Conservation (phyloP, 2,329 filamentous ascomycete species). For the Lomentospora prolificans region DNA sequence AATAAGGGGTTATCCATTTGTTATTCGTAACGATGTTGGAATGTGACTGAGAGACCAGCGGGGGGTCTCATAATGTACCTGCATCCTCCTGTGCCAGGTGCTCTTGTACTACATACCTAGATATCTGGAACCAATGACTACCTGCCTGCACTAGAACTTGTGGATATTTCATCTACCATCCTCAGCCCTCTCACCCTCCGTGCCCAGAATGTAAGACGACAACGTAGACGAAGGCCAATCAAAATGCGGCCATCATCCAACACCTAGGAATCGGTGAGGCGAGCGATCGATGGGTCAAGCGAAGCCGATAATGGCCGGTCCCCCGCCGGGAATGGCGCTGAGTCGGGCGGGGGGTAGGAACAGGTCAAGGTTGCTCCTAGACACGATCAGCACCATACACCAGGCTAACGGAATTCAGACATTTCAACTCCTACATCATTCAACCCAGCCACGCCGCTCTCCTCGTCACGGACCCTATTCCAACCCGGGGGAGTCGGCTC, state of each 20-base stretch:
- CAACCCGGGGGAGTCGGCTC: conserved; percentile 26
- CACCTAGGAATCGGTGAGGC: too few species aligned
- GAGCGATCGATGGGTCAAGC: too few species aligned
- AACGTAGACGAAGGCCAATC: too few species aligned
- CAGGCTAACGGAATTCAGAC: conserved; percentile 4
- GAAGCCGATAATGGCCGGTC: too few species aligned
- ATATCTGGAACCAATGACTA: conserved; percentile 6
- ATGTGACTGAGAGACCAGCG: background rate
- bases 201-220: too few species aligned
- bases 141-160: background rate
- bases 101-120: conserved; percentile 7
- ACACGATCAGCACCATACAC: background rate
- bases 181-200: background rate
- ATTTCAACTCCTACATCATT: conserved; percentile 28
- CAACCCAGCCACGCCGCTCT: conserved; percentile 29
- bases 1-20: conserved; percentile 26
- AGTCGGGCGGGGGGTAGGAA: background rate
- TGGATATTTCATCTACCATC: background rate
- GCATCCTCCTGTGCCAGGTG: background rate
- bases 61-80: background rate
- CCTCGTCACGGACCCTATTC: conserved; percentile 42
- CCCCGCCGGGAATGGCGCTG: too few species aligned
- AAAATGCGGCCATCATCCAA: too few species aligned
- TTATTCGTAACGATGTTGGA: background rate
- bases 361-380: background rate